Percentiles rank a stretch among this genome's conserved stretches.
Conservation (phyloP, 306 rosid species). For the Cucurbita argyrosperma region DNA sequence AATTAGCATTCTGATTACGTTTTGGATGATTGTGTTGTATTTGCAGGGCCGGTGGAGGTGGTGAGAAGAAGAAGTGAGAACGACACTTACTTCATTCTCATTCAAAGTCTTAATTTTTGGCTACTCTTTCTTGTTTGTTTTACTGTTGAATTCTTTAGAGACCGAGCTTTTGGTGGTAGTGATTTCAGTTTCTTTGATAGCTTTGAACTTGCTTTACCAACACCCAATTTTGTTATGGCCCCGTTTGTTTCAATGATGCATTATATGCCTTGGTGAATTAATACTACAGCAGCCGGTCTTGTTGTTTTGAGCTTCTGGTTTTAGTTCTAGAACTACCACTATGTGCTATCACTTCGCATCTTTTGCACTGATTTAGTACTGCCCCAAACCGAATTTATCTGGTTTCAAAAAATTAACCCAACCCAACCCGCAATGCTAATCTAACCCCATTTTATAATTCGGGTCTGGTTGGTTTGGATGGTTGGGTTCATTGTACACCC, state of each 20-base stretch:
- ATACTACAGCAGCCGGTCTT: background rate
- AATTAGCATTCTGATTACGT: background rate
- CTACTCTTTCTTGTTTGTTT: background rate
- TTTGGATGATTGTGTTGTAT: background rate
- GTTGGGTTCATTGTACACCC: too few relatives aligned
- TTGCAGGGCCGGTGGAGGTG: conserved; percentile 73
- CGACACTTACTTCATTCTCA: background rate
- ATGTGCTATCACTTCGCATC: too few relatives aligned
- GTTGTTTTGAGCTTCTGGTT: background rate
- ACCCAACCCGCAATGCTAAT: too few relatives aligned
- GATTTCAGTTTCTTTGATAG: background rate
- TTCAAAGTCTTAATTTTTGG: background rate
- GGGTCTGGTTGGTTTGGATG: too few relatives aligned
- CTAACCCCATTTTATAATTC: too few relatives aligned
- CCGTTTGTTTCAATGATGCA: background rate
- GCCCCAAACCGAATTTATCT: too few relatives aligned
- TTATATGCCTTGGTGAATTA: background rate
- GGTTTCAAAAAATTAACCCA: too few relatives aligned
- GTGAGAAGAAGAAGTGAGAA: conserved; percentile 64
- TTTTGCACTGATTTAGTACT: too few relatives aligned
- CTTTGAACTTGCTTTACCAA: background rate
- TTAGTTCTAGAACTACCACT: too few relatives aligned
- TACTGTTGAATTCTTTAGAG: background rate
- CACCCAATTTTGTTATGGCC: background rate
- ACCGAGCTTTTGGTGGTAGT: background rate